These are phyloP conservation scores for Sporothrix phasma DNA, from an alignment of 2,329 filamentous ascomycete genomes.

Conservation along the genomic window DNA sequence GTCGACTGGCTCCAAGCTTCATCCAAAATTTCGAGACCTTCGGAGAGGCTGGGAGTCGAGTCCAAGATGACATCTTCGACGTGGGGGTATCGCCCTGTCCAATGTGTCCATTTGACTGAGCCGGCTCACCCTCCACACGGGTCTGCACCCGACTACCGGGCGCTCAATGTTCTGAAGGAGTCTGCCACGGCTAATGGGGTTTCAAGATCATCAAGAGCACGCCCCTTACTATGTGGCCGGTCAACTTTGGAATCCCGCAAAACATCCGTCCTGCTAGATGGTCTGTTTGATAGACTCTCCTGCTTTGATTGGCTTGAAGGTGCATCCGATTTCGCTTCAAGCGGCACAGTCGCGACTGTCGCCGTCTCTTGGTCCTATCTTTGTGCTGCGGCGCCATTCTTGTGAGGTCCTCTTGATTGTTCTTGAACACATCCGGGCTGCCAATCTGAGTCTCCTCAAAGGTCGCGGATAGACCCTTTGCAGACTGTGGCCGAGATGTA, in stretches of 20 bases:
- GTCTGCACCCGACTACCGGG: not conserved
- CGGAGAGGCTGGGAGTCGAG: not conserved
- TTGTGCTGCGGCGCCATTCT: too few relatives aligned
- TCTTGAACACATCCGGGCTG: not conserved
- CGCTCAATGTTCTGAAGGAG: slow-evolving; percentile 9
- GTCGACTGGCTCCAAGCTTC: slow-evolving; percentile 23
- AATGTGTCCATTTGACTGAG: not conserved
- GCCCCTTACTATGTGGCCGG: slow-evolving; percentile 10
- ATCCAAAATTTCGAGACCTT: slow-evolving; percentile 15
- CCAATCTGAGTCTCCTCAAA: slow-evolving; percentile 17
- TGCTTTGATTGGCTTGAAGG: not conserved
- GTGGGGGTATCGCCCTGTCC: not conserved
- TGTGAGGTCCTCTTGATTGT: not conserved
- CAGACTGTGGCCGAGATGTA: slow-evolving; percentile 34
- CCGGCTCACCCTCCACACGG: not conserved
- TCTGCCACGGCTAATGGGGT: slow-evolving; percentile 7
- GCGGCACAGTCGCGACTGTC: not conserved
- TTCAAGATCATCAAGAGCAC: not conserved
- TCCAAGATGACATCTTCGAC: not conserved
- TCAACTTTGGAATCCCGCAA: not conserved
- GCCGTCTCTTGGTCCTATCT: not conserved
- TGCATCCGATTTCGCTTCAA: not conserved
- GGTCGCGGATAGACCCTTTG: slow-evolving; percentile 25
- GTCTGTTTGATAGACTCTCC: not conserved
- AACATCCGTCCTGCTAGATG: not conserved